Base-by-base conservation (phyloP, 768 basidiomycete species). In the Trichaptum fuscoviolaceum region DNA sequence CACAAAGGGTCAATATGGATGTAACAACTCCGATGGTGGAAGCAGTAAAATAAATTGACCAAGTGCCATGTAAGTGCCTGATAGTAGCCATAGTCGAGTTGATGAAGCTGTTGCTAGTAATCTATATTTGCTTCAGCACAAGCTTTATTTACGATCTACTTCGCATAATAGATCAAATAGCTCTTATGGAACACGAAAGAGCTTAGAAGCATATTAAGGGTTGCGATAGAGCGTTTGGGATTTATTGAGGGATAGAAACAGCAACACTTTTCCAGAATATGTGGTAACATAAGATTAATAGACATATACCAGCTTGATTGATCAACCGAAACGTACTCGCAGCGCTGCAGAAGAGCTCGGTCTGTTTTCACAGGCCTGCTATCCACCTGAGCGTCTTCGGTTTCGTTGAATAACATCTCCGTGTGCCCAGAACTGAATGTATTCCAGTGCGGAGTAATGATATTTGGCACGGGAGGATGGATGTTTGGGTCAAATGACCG, bases 261-360 rank as follows among this genome's bases (percentile, higher is more conserved):
- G 42, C 42, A 15, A 52, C 42, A 52, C 42, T 52, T 12, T 52
- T 52, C 42, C 42, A 52, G 42, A 52, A 52, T 3, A 4, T 52
- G 42, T 12, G 20, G 42, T 52, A 12, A 52, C 2, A 3, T 15
- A 52, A 6, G 42, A 52, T 4, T 12, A 52, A 6, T 52, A 52
- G 12, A 12, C 20, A 12, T 3, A 52, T 4, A 52, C 3, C 2
- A 20, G 20, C 15, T 3, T 12, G 20, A 5, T n/a, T 52, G 42
- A 20, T 5, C 2, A 12, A 15, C 3, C 42, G 15, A 7, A 36
- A 71, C 76, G 70, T 68, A 68, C 67, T 57, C 52, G 67, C 66
- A 68, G n/a, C 66, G 66, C 23, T 64, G 57, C 3, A 67, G 23
- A 25, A 67, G 30, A 23, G 23, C 58, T 17, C 35, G 25, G 35